Conservation (phyloP, 106 monocot species). For the Cymbidium sinense region DNA sequence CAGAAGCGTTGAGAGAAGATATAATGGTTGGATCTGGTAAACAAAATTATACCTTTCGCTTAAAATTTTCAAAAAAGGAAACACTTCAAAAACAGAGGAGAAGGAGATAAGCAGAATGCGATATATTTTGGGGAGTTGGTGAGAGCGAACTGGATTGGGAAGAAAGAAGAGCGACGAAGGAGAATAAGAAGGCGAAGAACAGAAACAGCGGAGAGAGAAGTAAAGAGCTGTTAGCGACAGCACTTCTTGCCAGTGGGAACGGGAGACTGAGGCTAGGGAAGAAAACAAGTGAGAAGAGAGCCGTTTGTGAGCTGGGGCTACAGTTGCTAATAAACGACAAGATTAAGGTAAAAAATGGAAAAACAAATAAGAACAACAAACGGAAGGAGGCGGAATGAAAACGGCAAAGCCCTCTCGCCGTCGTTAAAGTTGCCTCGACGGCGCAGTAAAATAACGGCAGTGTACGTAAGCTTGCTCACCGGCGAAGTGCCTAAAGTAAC, state of each 20-base stretch:
- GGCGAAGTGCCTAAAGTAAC: not conserved
- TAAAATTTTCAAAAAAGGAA: not conserved
- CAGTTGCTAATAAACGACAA: not conserved
- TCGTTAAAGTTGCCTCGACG: not conserved
- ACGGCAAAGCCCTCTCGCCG: not conserved
- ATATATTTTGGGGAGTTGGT: not conserved
- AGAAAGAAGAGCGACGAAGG: not conserved
- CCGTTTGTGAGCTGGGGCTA: not conserved
- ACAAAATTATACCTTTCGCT: not conserved
- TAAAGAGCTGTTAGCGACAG: constrained; percentile 16
- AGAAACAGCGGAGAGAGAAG: constrained; percentile 16
- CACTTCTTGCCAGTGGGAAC: constrained; percentile 5
- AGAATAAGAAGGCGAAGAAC: constrained; percentile 5
- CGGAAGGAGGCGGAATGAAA: not conserved
- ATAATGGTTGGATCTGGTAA: constrained; percentile 6
- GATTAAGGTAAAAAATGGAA: not conserved
- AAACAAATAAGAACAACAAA: not conserved
- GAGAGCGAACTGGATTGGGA: not conserved
- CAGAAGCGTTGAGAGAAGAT: not conserved
- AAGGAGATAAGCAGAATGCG: not conserved
- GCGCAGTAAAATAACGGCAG: not conserved
- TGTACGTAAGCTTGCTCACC: not conserved
- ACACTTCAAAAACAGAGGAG: not conserved
- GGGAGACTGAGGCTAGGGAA: not conserved
- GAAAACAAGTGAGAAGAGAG: not conserved